phyloP scores from a whole-genome alignment of 805 yeast species.

The Candida montana region DNA sequence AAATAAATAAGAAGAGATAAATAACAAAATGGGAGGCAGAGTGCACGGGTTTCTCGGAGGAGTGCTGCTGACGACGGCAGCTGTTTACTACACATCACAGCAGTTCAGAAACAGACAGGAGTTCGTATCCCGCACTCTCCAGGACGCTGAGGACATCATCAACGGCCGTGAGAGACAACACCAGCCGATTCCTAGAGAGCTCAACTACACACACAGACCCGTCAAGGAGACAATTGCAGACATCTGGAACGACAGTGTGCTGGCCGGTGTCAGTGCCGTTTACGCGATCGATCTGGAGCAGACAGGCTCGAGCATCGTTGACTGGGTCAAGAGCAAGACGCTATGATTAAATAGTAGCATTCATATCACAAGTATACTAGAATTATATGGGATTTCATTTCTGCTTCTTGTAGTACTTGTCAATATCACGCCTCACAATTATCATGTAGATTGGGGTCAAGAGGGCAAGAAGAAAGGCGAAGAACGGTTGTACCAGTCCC shows the following conservation, averaged over 20 bases:
- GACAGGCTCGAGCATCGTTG: conserved; percentile 9
- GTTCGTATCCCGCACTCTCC: conserved; percentile 42
- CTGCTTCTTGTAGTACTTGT: conserved; percentile 38
- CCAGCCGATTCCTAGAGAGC: conserved; percentile 36
- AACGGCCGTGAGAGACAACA: conserved; percentile 45
- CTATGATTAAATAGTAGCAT: neutral
- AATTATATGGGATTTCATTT: too few species aligned
- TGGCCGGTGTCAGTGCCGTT: conserved; percentile 57
- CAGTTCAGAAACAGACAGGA: conserved; percentile 46
- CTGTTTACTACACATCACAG: conserved; percentile 56
- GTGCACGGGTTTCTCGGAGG: conserved; percentile 52
- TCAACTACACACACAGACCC: conserved; percentile 39
- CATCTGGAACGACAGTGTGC: conserved; percentile 73
- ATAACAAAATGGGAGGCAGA: conserved; percentile 44
- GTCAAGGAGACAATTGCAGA: conserved; percentile 65
- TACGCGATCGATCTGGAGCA: conserved; percentile 49
- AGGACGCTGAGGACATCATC: conserved; percentile 43
- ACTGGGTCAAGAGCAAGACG: conserved; percentile 4
- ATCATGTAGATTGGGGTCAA: conserved; percentile 53
- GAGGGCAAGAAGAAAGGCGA: conserved; percentile 46
- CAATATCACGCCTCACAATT: conserved; percentile 47
- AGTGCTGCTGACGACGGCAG: conserved; percentile 55
- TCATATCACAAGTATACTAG: too few species aligned
- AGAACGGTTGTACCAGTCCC: conserved; percentile 44
- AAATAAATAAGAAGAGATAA: too few species aligned